Base-by-base conservation (phyloP, 495 filamentous ascomycete species). In the Bacidia rubella region DNA sequence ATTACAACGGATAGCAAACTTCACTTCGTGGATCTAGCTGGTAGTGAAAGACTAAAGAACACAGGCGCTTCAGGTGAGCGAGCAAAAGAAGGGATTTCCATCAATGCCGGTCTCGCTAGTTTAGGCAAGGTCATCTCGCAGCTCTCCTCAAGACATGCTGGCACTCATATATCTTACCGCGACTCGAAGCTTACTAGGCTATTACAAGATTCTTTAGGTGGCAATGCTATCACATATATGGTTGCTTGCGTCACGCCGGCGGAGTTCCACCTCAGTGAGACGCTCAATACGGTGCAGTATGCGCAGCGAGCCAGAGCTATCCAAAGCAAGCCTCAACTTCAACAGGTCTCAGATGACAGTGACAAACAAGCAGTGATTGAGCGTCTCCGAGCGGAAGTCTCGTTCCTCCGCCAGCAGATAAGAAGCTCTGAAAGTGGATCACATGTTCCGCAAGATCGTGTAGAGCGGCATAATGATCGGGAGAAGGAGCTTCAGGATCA, bases 141-240 rank as follows among this genome's bases (percentile, higher is more conserved):
- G 67, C 77, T 99, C 17, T 97, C 92, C 1, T 95, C 89, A 27
- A 82, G 88, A 46, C 80, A 89, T 57, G 68, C 85, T 27, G 87
- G 90, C 21, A 81, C 87, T 19, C 93, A 99, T 65, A 87, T 99
- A 39, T 97, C 93, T 4, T 99, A 99, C 66, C 88, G 92, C 38
- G 92, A 99, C 67, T 99, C 92, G 12, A 89, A 85, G 65, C 82
- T 99, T 51, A 99, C 92, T 15, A 85, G 92, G 49, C 75, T 99
- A 11, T 80, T 99, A 15, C 93, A 97, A 71, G 92, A 99, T 65
- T 99, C 92, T 1, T 73, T 99, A n/a, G 92, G 92, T 44, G 93
- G 93, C 3, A 97, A 93, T 62, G 93, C 92, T 0, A 93, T 95
- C 60, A 99, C 92, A 1, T 99, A 97, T 67, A 96, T 99, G 92